Conservation (phyloP, 345 rosid genomes). For the Raphanus sativus region DNA sequence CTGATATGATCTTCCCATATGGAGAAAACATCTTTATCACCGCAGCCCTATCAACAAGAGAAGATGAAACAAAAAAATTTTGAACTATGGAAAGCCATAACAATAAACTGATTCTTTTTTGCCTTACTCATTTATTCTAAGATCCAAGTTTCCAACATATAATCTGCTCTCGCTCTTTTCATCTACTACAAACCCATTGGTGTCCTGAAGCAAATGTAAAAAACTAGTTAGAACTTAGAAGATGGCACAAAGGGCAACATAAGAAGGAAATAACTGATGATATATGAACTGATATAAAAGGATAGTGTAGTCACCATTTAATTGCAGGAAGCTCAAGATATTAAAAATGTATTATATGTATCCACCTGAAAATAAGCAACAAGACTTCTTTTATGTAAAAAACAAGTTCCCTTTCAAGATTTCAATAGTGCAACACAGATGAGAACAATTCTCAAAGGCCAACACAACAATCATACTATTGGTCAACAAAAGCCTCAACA, state of each 20-base stretch:
- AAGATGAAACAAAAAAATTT: not conserved
- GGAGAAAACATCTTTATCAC: slow-evolving; percentile 91
- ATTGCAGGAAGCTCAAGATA: not conserved
- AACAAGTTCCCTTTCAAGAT: not conserved
- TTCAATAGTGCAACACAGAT: not conserved
- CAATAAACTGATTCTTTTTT: not conserved
- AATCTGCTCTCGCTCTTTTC: slow-evolving; percentile 74
- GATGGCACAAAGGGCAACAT: not conserved
- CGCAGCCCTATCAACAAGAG: slow-evolving; percentile 57
- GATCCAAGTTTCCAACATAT: slow-evolving; percentile 80
- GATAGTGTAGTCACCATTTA: slow-evolving; percentile 16
- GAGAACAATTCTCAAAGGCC: slow-evolving; percentile 3
- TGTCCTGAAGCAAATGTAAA: slow-evolving; percentile 50
- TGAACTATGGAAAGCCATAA: not conserved
- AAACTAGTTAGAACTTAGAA: not conserved
- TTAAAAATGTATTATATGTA: not conserved
- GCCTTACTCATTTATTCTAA: slow-evolving; percentile 84
- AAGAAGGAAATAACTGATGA: not conserved
- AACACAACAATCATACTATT: not conserved
- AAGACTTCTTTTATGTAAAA: not conserved
- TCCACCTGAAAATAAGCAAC: slow-evolving; percentile 24
- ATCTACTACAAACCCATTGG: slow-evolving; percentile 47
- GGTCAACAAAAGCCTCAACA: not conserved
- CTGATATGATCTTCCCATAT: slow-evolving; percentile 77
- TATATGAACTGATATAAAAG: not conserved